Evolutionary conservation across 2,329 filamentous ascomycete species (phyloP), one percentile per base, ranked within the genome.

Genomic region (Cadophora luteo-olivacea): DNA sequence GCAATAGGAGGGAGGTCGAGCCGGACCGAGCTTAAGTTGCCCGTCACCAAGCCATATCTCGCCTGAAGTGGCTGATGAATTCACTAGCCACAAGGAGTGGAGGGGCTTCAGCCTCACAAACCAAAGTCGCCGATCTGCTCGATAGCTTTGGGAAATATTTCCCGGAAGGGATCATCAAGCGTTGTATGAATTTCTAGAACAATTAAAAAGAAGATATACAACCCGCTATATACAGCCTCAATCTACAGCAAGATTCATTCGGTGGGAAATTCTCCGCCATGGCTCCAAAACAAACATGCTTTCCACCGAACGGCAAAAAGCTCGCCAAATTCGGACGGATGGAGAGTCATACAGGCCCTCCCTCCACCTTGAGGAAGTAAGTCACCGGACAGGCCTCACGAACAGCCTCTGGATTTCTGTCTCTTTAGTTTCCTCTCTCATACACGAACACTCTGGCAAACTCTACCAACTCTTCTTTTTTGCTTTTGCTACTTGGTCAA

Each of bases 311-410:
- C 57, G 57, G 57, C 33, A 29, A 45, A 60, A 45, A 7, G 57
- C 48, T 54, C 33, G 45, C 32, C 29, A 52, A 54, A 64, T 54
- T 64, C 61, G 61, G 61, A 64, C 61, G 61, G 61, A 64, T 63
- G 61, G 61, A 63, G 54, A 54, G 61, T 41, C 45, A 24, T 29
- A 55, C 38, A 49, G 58, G 8, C 38, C 38, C 9, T 24, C 45
- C 9, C 8, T n/a, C 52, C n/a, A 7, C 57, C 22, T 38, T 11
- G 22, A 45, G 12, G 41, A 64, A 64, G 61, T 64, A 64, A 64
- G 61, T 64, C 61, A 64, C 61, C 48, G 61, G 61, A 36, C 48
- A 63, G 55, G 11, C 9, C n/a, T 58, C 7, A 38, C 55, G 12
- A 33, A 38, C 55, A 22, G n/a, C 22, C 33, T 38, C 7, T 63